Evolutionary conservation across 73 alveolate genomes (phyloP), one percentile per base, ranked within the genome.

Genomic region (Paramecium octaurelia): DNA sequence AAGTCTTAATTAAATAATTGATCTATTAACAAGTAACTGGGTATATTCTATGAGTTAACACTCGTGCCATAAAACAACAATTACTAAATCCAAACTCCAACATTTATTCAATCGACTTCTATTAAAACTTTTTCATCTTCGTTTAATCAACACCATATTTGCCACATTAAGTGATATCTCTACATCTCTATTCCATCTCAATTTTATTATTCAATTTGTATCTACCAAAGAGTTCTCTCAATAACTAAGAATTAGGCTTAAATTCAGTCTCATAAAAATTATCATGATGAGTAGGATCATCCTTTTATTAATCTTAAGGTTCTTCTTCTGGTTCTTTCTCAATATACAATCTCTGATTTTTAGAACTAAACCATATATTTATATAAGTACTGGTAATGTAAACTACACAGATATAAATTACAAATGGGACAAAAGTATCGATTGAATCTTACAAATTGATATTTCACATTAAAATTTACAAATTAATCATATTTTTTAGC

Each of bases 261-360:
- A 36, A 73, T 38, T 36, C 57, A 35, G 87, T 73, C 38, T 73
- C 59, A 40, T 73, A 71, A 71, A 29, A 64, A 34, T 71, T 71
- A 71, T 71, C 86, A 71, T 71, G 60, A 14, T 35, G 44, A 35
- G 58, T 35, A 34, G 86, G 86, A 35, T 71, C 86, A 8, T 29
- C 44, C 10, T 64, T 34, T 11, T 29, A 64, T 64, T 27, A 31
- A 71, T 71, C 58, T 35, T 29, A 71, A 7, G 86, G 54, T 29
- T 27, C 31, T 35, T 71, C 86, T 71, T 71, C 54, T 31, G 86
- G 86, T 71, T 71, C 86, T 35, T 38, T 71, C n/a, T 71, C 86
- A 0, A 38, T 71, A 36, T 71, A 71, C 10, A 71, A 71, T 35
- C 86, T 35, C 18, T 35, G 36, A 71, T 71, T 71, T 36, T 71